phyloP scores from a whole-genome alignment of 2,329 filamentous ascomycete genomes.

The Sporothrix inflata region DNA sequence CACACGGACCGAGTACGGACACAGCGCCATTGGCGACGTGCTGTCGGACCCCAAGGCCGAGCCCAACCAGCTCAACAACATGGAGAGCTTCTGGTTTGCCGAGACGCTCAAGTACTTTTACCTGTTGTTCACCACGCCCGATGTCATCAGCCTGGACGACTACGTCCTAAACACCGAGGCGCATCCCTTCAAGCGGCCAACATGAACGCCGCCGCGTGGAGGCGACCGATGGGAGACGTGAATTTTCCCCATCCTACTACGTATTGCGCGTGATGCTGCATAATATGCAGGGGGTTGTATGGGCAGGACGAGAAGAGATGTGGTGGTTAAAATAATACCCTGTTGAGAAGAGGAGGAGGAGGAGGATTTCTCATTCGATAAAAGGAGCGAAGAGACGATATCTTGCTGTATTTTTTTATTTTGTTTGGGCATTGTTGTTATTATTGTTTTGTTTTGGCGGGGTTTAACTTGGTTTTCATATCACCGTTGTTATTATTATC shows the following conservation, averaged over 20 bases:
- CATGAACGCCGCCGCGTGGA: slow-evolving; percentile 29
- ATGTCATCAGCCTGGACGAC: slow-evolving; percentile 68
- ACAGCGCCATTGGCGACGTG: slow-evolving; percentile 72
- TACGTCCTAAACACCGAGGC: slow-evolving; percentile 70
- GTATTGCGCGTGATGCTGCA: background rate
- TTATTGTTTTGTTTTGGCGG: background rate
- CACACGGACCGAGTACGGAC: slow-evolving; percentile 67
- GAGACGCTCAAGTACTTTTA: slow-evolving; percentile 96
- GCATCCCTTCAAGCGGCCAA: slow-evolving; percentile 58
- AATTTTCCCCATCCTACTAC: too few relatives aligned
- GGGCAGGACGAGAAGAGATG: too few relatives aligned
- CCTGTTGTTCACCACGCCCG: slow-evolving; percentile 71
- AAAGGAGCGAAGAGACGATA: background rate
- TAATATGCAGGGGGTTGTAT: background rate
- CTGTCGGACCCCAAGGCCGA: slow-evolving; percentile 41
- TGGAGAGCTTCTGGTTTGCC: slow-evolving; percentile 90
- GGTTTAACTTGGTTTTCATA: background rate
- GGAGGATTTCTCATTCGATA: background rate
- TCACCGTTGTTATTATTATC: background rate
- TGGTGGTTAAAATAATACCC: background rate
- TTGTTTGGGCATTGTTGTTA: background rate
- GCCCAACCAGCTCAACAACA: slow-evolving; percentile 57
- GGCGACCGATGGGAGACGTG: too few relatives aligned
- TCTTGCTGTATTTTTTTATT: background rate
- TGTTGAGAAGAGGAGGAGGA: background rate